Evolutionary conservation across 2,329 filamentous ascomycete species (phyloP).

Genomic region (Colletotrichum salicis): DNA sequence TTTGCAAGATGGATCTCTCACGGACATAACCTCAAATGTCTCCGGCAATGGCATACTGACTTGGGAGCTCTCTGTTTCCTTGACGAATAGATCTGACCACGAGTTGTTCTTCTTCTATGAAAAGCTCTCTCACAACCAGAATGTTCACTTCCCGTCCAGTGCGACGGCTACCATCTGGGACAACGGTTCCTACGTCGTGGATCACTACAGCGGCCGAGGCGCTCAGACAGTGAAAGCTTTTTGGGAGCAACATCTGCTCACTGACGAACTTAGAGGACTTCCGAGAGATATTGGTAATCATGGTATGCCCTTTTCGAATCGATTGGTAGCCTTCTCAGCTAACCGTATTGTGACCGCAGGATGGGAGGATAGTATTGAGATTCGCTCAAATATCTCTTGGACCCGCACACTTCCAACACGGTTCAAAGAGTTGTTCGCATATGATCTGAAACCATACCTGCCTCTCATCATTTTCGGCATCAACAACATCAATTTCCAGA

Average conservation of each 20-base stretch:
- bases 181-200: conserved; percentile 40
- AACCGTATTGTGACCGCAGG: neutral
- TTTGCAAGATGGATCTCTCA: neutral
- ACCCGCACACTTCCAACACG: conserved; percentile 42
- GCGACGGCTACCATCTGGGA: conserved; percentile 13
- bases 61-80: too few species aligned
- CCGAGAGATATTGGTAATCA: conserved; percentile 46
- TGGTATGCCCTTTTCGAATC: neutral
- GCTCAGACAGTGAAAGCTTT: conserved; percentile 49
- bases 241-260: conserved; percentile 51
- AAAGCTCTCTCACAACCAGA: neutral
- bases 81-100: neutral
- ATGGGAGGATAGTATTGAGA: conserved; percentile 50
- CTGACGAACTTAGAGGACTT: conserved; percentile 40
- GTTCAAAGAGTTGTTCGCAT: conserved; percentile 47
- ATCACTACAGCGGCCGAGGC: conserved; percentile 50
- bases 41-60: too few species aligned
- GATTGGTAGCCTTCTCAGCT: too few species aligned
- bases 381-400: conserved; percentile 48
- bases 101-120: conserved; percentile 21
- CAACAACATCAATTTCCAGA: conserved; percentile 24
- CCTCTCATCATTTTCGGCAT: conserved; percentile 44
- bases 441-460: conserved; percentile 45
- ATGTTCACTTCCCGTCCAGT: neutral
- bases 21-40: too few species aligned